Conservation (phyloP, 306 rosid species). For the Morella rubra region DNA sequence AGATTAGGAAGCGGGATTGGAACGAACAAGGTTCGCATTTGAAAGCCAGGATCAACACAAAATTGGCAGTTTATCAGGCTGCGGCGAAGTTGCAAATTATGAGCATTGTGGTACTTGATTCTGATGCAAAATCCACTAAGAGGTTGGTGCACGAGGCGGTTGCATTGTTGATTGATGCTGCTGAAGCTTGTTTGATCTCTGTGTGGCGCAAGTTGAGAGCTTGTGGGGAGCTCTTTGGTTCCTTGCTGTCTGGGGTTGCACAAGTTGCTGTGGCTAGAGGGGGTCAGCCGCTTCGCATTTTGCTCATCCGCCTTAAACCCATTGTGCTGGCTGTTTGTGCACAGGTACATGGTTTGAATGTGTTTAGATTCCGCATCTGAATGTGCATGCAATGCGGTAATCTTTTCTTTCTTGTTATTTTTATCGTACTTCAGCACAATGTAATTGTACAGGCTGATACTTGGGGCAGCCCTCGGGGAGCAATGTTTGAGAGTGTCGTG, state of each 20-base stretch:
- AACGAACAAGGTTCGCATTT: slow-evolving; percentile 81
- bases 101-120: slow-evolving; percentile 65
- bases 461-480: slow-evolving; percentile 83
- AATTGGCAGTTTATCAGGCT: slow-evolving; percentile 75
- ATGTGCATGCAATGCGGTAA: slow-evolving; percentile 15
- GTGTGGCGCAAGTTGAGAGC: slow-evolving; percentile 86
- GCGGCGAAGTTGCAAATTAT: slow-evolving; percentile 64
- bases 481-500: slow-evolving; percentile 84
- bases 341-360: slow-evolving; percentile 55
- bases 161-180: slow-evolving; percentile 90
- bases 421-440: slow-evolving; percentile 17
- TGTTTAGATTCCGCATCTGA: slow-evolving; percentile 20
- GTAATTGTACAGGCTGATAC: slow-evolving; percentile 68
- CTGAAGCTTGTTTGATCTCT: slow-evolving; percentile 89
- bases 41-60: slow-evolving; percentile 81
- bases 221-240: slow-evolving; percentile 86
- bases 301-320: slow-evolving; percentile 94
- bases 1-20: slow-evolving; percentile 98
- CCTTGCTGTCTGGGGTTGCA: slow-evolving; percentile 76
- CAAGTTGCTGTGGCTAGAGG: slow-evolving; percentile 82
- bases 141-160: slow-evolving; percentile 85
- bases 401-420: slow-evolving; percentile 2
- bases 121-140: slow-evolving; percentile 76
- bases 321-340: slow-evolving; percentile 84
- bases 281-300: slow-evolving; percentile 88